Evolutionary conservation across 345 rosid genomes (phyloP), one percentile per base, ranked within the genome.

Genomic region (Garcia nutans): DNA sequence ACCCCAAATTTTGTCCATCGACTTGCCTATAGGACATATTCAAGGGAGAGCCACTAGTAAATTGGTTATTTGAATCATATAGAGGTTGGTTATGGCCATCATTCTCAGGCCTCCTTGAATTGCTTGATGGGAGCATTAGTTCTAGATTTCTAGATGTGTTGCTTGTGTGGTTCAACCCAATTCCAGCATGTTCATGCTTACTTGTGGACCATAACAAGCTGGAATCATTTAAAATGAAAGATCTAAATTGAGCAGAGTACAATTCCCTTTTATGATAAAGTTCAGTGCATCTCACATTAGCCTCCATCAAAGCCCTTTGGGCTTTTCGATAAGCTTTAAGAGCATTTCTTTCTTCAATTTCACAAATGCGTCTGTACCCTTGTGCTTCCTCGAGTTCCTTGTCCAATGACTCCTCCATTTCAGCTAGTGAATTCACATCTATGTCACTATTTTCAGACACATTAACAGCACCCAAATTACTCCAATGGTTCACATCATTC

Each of bases 261-360:
- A 79, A 76, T 83, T 93, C 98, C 87, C 99, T 92, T 80, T 84
- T 85, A 68, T 78, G 87, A 84, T 90, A 93, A 71, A 96, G 88
- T 73, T 86, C 86, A 73, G 81, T 80, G 74, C 98, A 96, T 85
- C 89, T 88, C 60, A 86, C 86, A 85, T 90, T 96, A 82, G 99
- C 98, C 87, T 90, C 94, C 58, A 96, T 76, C 85, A 96, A 79
- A 77, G 89, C 92, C 79, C 91, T 93, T 79, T 92, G 99, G 16
- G 98, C 92, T 85, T 86, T 90, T 77, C 93, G 85, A 82, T 91
- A 96, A 67, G 90, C 90, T 85, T 86, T 93, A 67, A 93, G 93
- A 64, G 98, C 94, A 77, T 93, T 92, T 79, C 96, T 88, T 83
- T 96, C 99, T 84, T 96, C 99, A 88, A 89, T 84, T 88, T 96